These are phyloP conservation scores for Ophiostoma sp. DNA, from an alignment of 2,329 filamentous ascomycete species.

Conservation along the genomic window DNA sequence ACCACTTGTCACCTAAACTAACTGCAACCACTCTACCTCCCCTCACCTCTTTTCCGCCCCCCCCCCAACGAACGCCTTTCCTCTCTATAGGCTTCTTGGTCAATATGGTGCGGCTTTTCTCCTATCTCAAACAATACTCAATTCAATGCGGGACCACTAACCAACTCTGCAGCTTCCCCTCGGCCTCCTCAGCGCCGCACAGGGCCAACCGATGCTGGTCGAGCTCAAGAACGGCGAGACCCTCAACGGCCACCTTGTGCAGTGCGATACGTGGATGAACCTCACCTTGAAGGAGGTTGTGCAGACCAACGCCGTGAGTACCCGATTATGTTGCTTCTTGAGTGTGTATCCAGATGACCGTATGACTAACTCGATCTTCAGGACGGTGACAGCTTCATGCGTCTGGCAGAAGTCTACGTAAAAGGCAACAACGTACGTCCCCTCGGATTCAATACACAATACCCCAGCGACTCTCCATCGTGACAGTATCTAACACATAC, in stretches of 20 bases:
- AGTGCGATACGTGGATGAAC: conserved; percentile 99
- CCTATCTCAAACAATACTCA: neutral
- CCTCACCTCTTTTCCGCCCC: neutral
- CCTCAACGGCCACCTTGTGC: conserved; percentile 89
- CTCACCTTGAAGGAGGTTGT: conserved; percentile 94
- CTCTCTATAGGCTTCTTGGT: conserved; percentile 18
- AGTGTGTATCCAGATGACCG: neutral
- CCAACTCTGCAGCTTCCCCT: conserved; percentile 52
- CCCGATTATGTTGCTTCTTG: neutral
- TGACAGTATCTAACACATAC: conserved; percentile 17
- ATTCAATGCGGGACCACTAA: conserved; percentile 27
- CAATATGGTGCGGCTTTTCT: conserved; percentile 21
- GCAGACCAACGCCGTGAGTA: conserved; percentile 74
- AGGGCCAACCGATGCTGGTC: conserved; percentile 96
- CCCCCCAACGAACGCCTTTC: conserved; percentile 20
- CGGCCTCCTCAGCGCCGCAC: conserved; percentile 87
- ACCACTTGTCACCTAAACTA: neutral
- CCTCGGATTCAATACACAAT: neutral
- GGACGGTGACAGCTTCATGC: conserved; percentile 91
- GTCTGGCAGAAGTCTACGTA: conserved; percentile 89
- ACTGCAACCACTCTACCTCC: conserved; percentile 10
- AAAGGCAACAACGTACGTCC: conserved; percentile 87
- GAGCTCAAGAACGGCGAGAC: conserved; percentile 98
- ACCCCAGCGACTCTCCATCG: neutral
- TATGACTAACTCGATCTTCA: conserved; percentile 32